Conservation (phyloP, 768 basidiomycete species). For the Podaxis carcinomalis region DNA sequence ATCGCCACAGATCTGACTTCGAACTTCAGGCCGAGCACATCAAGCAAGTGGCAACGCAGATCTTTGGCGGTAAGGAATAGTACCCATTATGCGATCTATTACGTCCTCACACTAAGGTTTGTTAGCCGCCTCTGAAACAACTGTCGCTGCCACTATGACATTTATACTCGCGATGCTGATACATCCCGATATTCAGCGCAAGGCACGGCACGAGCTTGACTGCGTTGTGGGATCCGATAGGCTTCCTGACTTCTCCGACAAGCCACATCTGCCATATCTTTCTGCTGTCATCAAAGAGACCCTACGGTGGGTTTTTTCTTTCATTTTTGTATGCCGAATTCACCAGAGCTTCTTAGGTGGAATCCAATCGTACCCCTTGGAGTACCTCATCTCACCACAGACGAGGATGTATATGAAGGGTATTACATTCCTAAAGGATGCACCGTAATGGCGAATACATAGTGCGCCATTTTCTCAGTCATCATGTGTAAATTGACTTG, state of each 20-base stretch:
- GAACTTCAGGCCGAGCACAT: background rate
- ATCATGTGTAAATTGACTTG: background rate
- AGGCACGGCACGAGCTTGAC: slow-evolving; percentile 24
- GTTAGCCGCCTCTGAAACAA: background rate
- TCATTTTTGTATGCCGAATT: background rate
- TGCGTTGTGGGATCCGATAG: slow-evolving; percentile 13
- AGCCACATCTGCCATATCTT: slow-evolving; percentile 17
- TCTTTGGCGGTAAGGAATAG: slow-evolving; percentile 5
- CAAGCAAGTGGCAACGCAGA: background rate
- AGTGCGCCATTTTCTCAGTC: background rate
- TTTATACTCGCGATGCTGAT: slow-evolving; percentile 9
- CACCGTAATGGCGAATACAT: slow-evolving; percentile 8
- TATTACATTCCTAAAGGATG: slow-evolving; percentile 12
- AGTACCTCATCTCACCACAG: slow-evolving; percentile 7
- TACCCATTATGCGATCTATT: background rate
- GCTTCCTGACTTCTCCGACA: slow-evolving; percentile 21
- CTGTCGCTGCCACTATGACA: background rate
- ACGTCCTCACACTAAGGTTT: too few relatives aligned
- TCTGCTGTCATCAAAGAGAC: slow-evolving; percentile 19
- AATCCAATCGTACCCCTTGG: slow-evolving; percentile 10
- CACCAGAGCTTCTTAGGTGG: background rate
- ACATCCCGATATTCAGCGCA: slow-evolving; percentile 15
- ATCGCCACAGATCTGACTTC: background rate
- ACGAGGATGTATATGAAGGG: slow-evolving; percentile 13
- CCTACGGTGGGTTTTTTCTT: slow-evolving; percentile 12